phyloP scores from a whole-genome alignment of 2,329 filamentous ascomycete species.

The Fusarium kyushuense region DNA sequence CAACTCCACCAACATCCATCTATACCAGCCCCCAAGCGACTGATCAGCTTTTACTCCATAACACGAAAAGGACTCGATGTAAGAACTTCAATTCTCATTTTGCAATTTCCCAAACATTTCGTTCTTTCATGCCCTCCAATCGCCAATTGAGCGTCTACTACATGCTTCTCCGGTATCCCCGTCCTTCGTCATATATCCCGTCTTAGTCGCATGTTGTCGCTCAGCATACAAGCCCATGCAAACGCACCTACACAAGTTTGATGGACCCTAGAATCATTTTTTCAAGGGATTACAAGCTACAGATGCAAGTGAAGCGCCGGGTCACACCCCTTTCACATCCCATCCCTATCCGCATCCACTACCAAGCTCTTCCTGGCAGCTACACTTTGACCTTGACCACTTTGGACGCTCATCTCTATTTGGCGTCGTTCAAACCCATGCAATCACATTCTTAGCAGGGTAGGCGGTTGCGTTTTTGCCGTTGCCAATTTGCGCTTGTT shows the following conservation, averaged over 20 bases:
- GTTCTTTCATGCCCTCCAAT: constrained; percentile 5
- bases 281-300: constrained; percentile 46
- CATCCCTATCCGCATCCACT: constrained; percentile 46
- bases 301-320: constrained; percentile 51
- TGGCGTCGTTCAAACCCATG: constrained; percentile 44
- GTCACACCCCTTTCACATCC: constrained; percentile 49
- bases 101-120: neutral
- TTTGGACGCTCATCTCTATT: constrained; percentile 45
- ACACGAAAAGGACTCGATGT: constrained; percentile 15
- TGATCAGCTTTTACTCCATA: constrained; percentile 26
- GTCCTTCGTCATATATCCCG: constrained; percentile 18
- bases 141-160: constrained; percentile 23
- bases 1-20: constrained; percentile 36
- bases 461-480: constrained; percentile 44
- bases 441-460: constrained; percentile 44
- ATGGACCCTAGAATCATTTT: constrained; percentile 40
- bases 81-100: constrained; percentile 11
- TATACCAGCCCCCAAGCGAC: constrained; percentile 28
- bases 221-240: constrained; percentile 37
- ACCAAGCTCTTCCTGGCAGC: constrained; percentile 40
- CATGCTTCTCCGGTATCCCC: constrained; percentile 17
- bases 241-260: constrained; percentile 24
- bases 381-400: constrained; percentile 36
- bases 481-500: constrained; percentile 43
- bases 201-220: constrained; percentile 36